Conservation (phyloP, 495 filamentous ascomycete genomes). For the Aspergillus baeticus region DNA sequence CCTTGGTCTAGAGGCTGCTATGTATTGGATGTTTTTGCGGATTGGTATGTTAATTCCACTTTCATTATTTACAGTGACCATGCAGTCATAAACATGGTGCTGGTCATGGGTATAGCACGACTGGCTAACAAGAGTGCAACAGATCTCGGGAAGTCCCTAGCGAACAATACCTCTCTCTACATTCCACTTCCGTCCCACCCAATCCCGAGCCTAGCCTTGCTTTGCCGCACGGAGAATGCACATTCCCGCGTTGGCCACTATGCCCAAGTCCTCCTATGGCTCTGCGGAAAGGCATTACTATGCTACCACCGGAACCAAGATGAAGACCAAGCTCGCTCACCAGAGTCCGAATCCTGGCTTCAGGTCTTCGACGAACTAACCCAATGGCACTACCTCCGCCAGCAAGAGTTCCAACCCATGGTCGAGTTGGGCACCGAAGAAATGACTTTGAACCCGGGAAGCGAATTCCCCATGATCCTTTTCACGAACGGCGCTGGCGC, state of each 20-base stretch:
- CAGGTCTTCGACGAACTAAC: constrained; percentile 28
- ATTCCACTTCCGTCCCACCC: constrained; percentile 21
- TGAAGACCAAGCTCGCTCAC: not conserved
- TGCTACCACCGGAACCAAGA: constrained; percentile 24
- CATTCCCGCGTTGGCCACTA: constrained; percentile 26
- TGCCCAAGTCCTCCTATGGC: constrained; percentile 29
- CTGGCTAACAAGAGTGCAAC: not conserved
- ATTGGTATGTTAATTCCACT: constrained; percentile 29
- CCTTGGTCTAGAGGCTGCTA: constrained; percentile 23
- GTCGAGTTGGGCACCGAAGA: constrained; percentile 25
- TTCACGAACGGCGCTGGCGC: constrained; percentile 40
- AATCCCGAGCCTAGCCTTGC: constrained; percentile 14
- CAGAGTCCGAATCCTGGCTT: constrained; percentile 21
- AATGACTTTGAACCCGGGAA: constrained; percentile 13
- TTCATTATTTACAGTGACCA: no score
- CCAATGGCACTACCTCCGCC: constrained; percentile 36
- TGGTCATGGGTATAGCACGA: no score
- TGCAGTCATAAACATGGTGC: no score
- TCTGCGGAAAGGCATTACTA: constrained; percentile 26
- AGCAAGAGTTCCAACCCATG: constrained; percentile 34
- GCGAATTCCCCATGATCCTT: constrained; percentile 36
- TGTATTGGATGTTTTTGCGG: constrained; percentile 38
- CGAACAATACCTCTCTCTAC: constrained; percentile 23
- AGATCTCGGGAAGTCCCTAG: constrained; percentile 33
- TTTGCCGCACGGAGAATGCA: constrained; percentile 20